Percentiles rank a stretch among this genome's conserved stretches.
Evolutionary conservation across 2,329 filamentous ascomycete genomes (phyloP).

Genomic region (Aspergillus awamori): DNA sequence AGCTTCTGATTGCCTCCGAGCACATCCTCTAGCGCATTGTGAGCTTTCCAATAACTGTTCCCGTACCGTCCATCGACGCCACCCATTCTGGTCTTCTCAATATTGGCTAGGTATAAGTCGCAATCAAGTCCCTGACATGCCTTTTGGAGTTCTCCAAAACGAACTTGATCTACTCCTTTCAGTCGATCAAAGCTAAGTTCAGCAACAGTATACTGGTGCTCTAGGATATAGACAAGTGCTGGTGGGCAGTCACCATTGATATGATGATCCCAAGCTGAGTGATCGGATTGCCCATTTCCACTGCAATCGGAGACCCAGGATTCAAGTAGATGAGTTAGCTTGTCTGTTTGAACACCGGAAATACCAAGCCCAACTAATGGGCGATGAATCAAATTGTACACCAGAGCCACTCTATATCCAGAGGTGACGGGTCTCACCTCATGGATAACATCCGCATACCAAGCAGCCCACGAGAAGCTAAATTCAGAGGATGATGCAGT

Average conservation of each 20-base stretch:
- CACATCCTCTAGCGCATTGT: not conserved
- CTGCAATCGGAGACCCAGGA: not conserved
- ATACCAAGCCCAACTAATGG: slow-evolving; percentile 1
- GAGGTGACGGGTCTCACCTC: slow-evolving; percentile 13
- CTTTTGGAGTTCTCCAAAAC: not conserved
- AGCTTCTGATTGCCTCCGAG: not conserved
- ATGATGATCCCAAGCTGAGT: not conserved
- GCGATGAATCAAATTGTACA: slow-evolving; percentile 17
- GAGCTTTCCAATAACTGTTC: too few species aligned
- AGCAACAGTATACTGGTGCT: slow-evolving; percentile 5
- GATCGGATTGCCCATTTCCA: not conserved
- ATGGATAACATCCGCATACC: slow-evolving; percentile 15
- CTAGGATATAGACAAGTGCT: slow-evolving; percentile 9
- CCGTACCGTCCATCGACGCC: too few species aligned
- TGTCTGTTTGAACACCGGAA: not conserved
- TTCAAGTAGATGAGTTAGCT: not conserved
- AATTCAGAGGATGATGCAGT: slow-evolving; percentile 10
- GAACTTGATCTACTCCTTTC: not conserved
- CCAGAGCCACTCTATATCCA: slow-evolving; percentile 15
- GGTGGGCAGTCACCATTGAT: not conserved
- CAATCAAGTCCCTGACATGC: not conserved
- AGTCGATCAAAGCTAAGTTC: not conserved
- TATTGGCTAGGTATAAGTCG: not conserved
- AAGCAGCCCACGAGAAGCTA: slow-evolving; percentile 11
- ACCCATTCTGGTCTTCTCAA: not conserved